Evolutionary conservation across 2,329 filamentous ascomycete species (phyloP).

Genomic region (Colletotrichum salicis): DNA sequence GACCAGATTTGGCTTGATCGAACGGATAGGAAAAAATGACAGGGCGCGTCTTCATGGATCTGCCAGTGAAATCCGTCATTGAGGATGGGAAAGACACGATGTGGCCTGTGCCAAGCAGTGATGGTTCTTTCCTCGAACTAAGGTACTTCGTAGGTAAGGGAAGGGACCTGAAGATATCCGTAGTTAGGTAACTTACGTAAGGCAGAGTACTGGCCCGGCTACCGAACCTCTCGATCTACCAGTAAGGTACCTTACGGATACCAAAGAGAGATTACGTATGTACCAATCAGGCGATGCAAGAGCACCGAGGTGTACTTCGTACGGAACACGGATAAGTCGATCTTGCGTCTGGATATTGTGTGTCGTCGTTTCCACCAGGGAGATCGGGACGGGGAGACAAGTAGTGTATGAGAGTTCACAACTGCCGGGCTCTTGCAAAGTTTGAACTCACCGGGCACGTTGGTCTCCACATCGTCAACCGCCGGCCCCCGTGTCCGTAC

Average conservation of each 20-base stretch:
- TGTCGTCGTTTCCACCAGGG: background rate
- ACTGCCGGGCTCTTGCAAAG: conserved; percentile 30
- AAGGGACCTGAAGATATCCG: background rate
- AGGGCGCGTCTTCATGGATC: background rate
- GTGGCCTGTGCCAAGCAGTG: background rate
- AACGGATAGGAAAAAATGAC: background rate
- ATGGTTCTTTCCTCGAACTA: background rate
- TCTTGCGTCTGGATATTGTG: background rate
- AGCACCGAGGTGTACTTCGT: too few relatives aligned
- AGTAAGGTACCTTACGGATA: too few relatives aligned
- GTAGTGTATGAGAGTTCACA: background rate
- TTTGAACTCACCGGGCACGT: conserved; percentile 15
- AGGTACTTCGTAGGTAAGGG: background rate
- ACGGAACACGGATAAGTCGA: background rate
- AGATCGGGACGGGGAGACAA: background rate
- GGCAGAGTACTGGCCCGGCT: background rate
- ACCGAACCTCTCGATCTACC: background rate
- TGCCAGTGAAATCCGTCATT: background rate
- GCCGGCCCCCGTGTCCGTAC: conserved; percentile 21
- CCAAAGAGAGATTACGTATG: too few relatives aligned
- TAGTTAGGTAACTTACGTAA: background rate
- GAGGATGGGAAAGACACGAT: background rate
- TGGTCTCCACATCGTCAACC: conserved; percentile 26
- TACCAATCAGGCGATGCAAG: background rate
- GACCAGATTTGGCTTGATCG: background rate